Conservation (phyloP, 345 rosid genomes). For the Salix exigua region DNA sequence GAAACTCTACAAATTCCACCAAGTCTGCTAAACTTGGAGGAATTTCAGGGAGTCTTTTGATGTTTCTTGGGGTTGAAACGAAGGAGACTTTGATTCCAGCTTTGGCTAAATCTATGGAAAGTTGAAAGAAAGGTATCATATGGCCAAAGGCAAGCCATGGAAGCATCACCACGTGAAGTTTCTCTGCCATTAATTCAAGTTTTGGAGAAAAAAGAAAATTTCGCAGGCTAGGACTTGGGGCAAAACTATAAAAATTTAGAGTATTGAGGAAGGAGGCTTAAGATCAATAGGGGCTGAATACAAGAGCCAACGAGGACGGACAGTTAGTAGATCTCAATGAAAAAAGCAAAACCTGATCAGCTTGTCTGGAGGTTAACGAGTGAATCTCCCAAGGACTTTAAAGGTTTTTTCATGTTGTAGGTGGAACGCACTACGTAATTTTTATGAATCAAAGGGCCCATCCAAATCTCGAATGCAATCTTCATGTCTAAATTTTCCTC, state of each 20-base stretch:
- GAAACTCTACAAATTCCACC: conserved; percentile 10
- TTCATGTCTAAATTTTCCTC: too few species aligned
- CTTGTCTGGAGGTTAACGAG: too few species aligned
- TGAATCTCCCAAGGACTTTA: too few species aligned
- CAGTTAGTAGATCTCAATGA: not conserved
- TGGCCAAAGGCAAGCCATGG: conserved; percentile 31
- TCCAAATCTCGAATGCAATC: too few species aligned
- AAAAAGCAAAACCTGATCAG: too few species aligned
- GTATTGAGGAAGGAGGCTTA: not conserved
- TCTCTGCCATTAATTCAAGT: conserved; percentile 2
- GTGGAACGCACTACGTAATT: too few species aligned
- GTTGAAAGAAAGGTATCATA: conserved; percentile 19
- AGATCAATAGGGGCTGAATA: not conserved
- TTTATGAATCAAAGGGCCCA: too few species aligned
- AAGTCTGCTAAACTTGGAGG: conserved; percentile 10
- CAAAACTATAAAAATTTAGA: too few species aligned
- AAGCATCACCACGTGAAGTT: conserved; percentile 19
- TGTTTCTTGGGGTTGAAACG: conserved; percentile 18
- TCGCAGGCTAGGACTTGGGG: not conserved
- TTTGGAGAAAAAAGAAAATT: not conserved
- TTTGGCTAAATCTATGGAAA: conserved; percentile 17
- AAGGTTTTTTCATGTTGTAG: too few species aligned
- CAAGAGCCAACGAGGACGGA: not conserved
- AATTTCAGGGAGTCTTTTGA: conserved; percentile 23
- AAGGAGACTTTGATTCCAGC: conserved; percentile 21